Evolutionary conservation across 257 asterid genomes (phyloP).

Genomic region (Petunia axillaris): DNA sequence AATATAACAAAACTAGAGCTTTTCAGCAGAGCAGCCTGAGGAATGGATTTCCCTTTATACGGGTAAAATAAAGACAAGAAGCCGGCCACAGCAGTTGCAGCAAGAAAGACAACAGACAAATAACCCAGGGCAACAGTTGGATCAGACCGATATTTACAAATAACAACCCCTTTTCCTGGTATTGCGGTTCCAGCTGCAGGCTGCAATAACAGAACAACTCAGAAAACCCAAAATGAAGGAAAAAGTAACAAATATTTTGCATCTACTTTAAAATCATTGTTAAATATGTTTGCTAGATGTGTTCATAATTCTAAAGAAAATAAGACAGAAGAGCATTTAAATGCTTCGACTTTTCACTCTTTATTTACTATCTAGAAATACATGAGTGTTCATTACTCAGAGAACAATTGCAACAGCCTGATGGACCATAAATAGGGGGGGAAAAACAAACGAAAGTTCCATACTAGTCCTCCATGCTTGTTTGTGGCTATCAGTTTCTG

Average conservation of each 20-base stretch:
- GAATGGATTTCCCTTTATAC: slow-evolving; percentile 82
- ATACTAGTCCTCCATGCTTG: background rate
- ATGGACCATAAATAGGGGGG: background rate
- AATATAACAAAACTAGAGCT: slow-evolving; percentile 64
- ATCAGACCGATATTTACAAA: slow-evolving; percentile 81
- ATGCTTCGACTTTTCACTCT: background rate
- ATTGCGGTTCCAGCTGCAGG: slow-evolving; percentile 70
- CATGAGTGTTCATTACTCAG: background rate
- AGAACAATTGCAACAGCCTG: background rate
- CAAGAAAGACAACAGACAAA: slow-evolving; percentile 67
- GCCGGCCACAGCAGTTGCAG: slow-evolving; percentile 54
- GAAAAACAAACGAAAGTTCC: background rate
- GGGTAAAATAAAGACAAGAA: slow-evolving; percentile 63
- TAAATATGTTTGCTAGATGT: too few relatives aligned
- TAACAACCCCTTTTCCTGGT: slow-evolving; percentile 54
- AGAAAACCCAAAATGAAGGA: too few relatives aligned
- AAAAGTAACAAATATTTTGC: too few relatives aligned
- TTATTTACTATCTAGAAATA: too few relatives aligned
- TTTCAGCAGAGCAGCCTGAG: slow-evolving; percentile 59
- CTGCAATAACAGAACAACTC: slow-evolving; percentile 38
- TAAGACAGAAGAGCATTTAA: background rate
- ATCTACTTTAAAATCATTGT: too few relatives aligned
- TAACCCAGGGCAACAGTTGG: slow-evolving; percentile 68
- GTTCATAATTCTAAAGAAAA: too few relatives aligned
- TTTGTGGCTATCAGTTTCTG: background rate